Evolutionary conservation across 805 yeast species (phyloP).

Genomic region (Yamadazyma tumulicola): DNA sequence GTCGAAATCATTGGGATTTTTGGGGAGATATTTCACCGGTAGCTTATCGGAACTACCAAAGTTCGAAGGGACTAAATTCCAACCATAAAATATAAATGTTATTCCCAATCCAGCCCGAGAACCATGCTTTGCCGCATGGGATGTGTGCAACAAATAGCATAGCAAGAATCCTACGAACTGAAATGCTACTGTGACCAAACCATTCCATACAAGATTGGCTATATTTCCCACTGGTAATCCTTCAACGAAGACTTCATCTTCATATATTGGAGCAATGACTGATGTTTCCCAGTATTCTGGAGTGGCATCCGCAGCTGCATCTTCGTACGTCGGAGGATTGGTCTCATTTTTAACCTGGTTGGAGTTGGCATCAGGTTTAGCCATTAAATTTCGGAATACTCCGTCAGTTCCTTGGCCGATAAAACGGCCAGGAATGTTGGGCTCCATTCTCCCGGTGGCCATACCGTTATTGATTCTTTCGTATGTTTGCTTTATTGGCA

Average conservation of each 20-base stretch:
- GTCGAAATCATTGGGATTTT: constrained; percentile 32
- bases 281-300: constrained; percentile 98
- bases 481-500: constrained; percentile 42
- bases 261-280: constrained; percentile 71
- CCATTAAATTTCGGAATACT: constrained; percentile 86
- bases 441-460: constrained; percentile 40
- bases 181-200: constrained; percentile 83
- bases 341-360: constrained; percentile 39
- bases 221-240: constrained; percentile 93
- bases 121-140: constrained; percentile 96
- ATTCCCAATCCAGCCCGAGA: constrained; percentile 88
- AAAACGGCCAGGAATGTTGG: constrained; percentile 41
- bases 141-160: constrained; percentile 87
- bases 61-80: constrained; percentile 35
- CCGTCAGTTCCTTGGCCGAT: constrained; percentile 68
- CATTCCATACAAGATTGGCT: constrained; percentile 88
- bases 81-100: constrained; percentile 69
- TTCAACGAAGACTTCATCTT: constrained; percentile 89
- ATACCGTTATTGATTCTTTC: constrained; percentile 41
- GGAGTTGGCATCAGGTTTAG: constrained; percentile 69
- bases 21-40: constrained; percentile 32
- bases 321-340: constrained; percentile 86
- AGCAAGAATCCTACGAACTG: constrained; percentile 90
- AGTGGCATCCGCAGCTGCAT: constrained; percentile 88
- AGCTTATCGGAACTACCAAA: constrained; percentile 33